Base-by-base conservation (phyloP, 2,329 filamentous ascomycete genomes). In the Gremmenia infestans region DNA sequence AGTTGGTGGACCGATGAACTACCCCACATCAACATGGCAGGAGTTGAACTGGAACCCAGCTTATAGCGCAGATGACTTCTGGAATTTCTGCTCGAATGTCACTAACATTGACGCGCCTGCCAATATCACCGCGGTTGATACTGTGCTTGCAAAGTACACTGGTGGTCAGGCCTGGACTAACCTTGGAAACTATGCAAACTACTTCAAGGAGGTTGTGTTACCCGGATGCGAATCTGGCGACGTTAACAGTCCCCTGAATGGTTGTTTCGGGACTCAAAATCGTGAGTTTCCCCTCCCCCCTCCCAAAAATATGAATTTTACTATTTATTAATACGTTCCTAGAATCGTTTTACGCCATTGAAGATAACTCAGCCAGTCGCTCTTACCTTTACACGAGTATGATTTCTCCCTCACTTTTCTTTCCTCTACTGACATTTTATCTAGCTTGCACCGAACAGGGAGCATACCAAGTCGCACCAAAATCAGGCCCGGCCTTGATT, bases 21-120 rank as follows among this genome's bases (percentile, higher is more conserved):
- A 81, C 60, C 74, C 75, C 0, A 78, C 74, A 0, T 71, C 69
- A 23, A 81, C 78, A 4, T 81, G 79, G 78, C 78, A 81, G 67
- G 79, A 81, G 61, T 66, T 81, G 9, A 78, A 76, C 55, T 81
- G 78, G 78, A 65, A 69, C 36, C 67, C 70, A 7, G 69, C 58
- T 0, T 73, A 75, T 54, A 72, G 71, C 42, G 70, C 70, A 2
- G 64, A 73, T 4, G 76, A 81, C 61, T 81, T 81, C 63, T 81
- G 74, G 66, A 60, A 73, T 46, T 81, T 81, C 68, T 81, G 78
- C 64, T 71, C 69, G 8, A 81, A 80, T 52, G 72, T 81, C 46
- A 78, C 78, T 1, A 72, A 79, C 54, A 65, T 74, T 35, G 64
- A 76, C 49, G 69, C 76, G 0, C 73, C 78, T 0, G 70, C 67